Conservation (phyloP, 768 basidiomycete genomes). For the Auriscalpium vulgare region DNA sequence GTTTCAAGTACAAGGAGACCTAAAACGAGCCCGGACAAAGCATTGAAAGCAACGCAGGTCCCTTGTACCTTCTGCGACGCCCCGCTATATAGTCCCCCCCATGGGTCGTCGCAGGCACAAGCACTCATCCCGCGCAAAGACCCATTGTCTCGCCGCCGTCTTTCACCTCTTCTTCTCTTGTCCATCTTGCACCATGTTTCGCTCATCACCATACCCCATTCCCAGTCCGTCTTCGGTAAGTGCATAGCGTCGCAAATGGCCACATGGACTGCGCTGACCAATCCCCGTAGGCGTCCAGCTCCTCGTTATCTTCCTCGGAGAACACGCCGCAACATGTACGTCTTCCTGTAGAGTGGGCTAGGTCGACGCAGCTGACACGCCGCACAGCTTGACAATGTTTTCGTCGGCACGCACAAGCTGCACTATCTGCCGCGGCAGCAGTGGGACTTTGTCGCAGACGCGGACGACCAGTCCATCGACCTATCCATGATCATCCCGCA, state of each 20-base stretch:
- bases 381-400: neutral
- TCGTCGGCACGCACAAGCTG: conserved; percentile 12
- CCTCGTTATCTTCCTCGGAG: neutral
- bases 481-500: conserved; percentile 66
- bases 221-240: neutral
- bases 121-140: too few species aligned
- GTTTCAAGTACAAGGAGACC: neutral
- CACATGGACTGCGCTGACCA: neutral
- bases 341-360: neutral
- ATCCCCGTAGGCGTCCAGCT: neutral
- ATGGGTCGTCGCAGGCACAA: neutral
- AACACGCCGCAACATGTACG: neutral
- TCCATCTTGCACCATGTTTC: neutral
- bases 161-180: neutral
- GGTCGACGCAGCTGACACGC: neutral
- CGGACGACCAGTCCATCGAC: conserved; percentile 45
- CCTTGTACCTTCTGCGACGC: neutral
- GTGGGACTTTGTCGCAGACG: conserved; percentile 62
- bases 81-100: neutral
- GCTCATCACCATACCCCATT: neutral
- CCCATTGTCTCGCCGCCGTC: neutral
- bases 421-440: conserved; percentile 16
- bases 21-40: neutral
- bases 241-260: neutral
- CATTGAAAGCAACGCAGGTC: neutral